Evolutionary conservation across 768 basidiomycete genomes (phyloP).

Genomic region (Clitopilus passeckerianus): DNA sequence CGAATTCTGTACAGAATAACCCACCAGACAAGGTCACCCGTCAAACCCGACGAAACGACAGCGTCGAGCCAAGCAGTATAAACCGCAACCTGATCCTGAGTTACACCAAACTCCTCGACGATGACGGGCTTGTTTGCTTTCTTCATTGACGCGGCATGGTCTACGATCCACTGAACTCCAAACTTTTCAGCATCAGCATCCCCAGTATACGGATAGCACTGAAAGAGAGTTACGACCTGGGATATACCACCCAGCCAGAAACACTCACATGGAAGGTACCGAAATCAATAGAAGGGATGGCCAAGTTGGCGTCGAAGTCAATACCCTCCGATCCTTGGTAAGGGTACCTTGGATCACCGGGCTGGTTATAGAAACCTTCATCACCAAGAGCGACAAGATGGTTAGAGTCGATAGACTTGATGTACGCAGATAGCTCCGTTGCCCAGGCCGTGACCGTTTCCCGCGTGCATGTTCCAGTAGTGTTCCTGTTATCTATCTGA

Average conservation of each 20-base stretch:
- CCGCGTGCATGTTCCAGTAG: slow-evolving; percentile 14
- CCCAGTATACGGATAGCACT: slow-evolving; percentile 29
- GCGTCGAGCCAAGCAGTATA: slow-evolving; percentile 55
- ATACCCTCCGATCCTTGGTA: slow-evolving; percentile 57
- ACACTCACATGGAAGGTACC: slow-evolving; percentile 59
- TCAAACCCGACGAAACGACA: slow-evolving; percentile 46
- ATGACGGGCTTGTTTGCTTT: slow-evolving; percentile 55
- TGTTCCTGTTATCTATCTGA: too few species aligned
- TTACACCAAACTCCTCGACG: slow-evolving; percentile 63
- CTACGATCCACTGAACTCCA: slow-evolving; percentile 64
- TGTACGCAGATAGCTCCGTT: slow-evolving; percentile 12
- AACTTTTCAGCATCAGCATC: slow-evolving; percentile 28
- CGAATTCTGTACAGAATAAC: too few species aligned
- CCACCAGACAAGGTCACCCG: slow-evolving; percentile 59
- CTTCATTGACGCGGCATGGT: slow-evolving; percentile 50
- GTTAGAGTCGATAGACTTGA: slow-evolving; percentile 16
- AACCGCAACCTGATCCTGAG: slow-evolving; percentile 33
- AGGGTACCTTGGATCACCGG: slow-evolving; percentile 40
- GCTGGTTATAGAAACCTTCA: slow-evolving; percentile 35
- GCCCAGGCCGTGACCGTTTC: slow-evolving; percentile 13
- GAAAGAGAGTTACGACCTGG: background rate
- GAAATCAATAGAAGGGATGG: slow-evolving; percentile 55
- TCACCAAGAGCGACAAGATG: slow-evolving; percentile 16
- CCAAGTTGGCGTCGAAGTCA: slow-evolving; percentile 57
- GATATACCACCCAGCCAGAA: background rate